These are phyloP conservation scores for Euphorbia celastroides DNA, from an alignment of 441 rosid species.

Conservation along the genomic window DNA sequence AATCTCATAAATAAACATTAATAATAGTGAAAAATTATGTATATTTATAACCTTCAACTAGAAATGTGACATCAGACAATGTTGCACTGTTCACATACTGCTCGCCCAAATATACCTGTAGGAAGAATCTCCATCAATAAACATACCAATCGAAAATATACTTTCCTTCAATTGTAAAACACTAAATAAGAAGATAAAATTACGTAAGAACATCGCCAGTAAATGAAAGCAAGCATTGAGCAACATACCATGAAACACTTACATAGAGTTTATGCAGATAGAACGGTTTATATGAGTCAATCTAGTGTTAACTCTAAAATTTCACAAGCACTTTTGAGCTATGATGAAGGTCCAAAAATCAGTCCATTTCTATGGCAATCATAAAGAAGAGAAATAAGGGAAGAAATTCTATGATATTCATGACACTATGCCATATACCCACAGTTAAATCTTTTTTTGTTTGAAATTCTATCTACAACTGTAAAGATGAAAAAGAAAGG, in stretches of 20 bases:
- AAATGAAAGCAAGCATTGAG: background rate
- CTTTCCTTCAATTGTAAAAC: constrained; percentile 1
- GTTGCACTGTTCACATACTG: constrained; percentile 87
- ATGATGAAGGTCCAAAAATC: constrained; percentile 3
- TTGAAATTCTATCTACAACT: too few relatives aligned
- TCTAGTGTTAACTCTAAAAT: background rate
- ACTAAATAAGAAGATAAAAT: background rate
- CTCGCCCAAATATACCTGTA: constrained; percentile 91
- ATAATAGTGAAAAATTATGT: background rate
- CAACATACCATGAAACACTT: background rate
- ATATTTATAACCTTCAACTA: constrained; percentile 69
- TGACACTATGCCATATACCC: too few relatives aligned
- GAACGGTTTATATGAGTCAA: background rate
- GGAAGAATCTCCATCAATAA: constrained; percentile 1
- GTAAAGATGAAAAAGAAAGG: background rate
- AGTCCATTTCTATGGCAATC: background rate
- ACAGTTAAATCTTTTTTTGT: too few relatives aligned
- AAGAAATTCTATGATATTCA: background rate
- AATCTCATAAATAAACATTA: constrained; percentile 10
- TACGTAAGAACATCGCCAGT: background rate
- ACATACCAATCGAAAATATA: background rate
- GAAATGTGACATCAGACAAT: constrained; percentile 88
- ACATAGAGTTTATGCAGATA: background rate
- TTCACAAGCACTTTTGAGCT: background rate
- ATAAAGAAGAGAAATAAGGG: background rate